These are phyloP conservation scores for Ceratocystis ficicola DNA, from an alignment of 2,329 filamentous ascomycete species.

Conservation along the genomic window DNA sequence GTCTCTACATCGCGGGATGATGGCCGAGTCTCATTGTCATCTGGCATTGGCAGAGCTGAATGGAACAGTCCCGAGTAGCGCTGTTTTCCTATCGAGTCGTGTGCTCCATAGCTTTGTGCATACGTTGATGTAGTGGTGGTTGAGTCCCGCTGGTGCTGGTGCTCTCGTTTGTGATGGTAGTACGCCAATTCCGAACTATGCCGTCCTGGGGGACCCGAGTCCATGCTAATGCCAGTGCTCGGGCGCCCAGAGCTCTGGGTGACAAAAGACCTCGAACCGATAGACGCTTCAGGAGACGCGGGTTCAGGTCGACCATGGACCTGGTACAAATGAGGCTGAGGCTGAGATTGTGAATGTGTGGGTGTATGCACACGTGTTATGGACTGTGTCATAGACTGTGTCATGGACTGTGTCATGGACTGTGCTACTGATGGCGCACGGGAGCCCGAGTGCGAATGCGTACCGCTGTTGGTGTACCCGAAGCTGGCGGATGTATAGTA, in stretches of 20 bases:
- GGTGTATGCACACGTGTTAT: neutral
- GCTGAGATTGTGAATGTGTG: constrained; percentile 7
- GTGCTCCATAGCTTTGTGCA: constrained; percentile 32
- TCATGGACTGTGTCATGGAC: constrained; percentile 16
- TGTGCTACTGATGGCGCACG: constrained; percentile 14
- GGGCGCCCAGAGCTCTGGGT: constrained; percentile 38
- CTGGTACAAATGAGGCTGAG: constrained; percentile 22
- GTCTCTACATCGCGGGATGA: constrained; percentile 21
- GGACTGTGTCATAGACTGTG: constrained; percentile 18
- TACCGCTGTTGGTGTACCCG: neutral
- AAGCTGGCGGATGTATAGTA: constrained; percentile 33
- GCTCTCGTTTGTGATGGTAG: constrained; percentile 26
- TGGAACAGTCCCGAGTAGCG: constrained; percentile 66
- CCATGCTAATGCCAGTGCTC: constrained; percentile 47
- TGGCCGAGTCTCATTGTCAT: constrained; percentile 44
- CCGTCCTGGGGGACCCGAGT: constrained; percentile 32
- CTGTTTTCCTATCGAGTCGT: constrained; percentile 24
- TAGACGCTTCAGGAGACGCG: constrained; percentile 14
- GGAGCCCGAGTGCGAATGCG: constrained; percentile 24
- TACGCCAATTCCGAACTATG: constrained; percentile 42
- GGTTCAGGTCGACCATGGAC: constrained; percentile 10
- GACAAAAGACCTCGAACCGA: constrained; percentile 38
- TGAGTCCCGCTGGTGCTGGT: constrained; percentile 37
- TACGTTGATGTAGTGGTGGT: constrained; percentile 36
- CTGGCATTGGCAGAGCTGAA: constrained; percentile 71